phyloP scores from a whole-genome alignment of 129 eudicot species.

The Flaveria bidentis region DNA sequence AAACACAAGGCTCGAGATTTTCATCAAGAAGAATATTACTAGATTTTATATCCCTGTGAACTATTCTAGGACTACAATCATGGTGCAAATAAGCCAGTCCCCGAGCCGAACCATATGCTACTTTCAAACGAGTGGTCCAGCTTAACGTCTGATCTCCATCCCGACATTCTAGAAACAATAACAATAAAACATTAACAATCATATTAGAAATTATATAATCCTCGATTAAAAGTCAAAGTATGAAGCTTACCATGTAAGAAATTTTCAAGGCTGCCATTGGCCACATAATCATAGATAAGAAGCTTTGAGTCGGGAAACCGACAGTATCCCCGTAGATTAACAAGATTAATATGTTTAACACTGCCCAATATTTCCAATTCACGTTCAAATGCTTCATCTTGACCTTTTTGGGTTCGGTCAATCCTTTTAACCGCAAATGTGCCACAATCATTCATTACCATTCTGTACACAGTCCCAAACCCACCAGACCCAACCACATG shows the following conservation, averaged over 20 bases:
- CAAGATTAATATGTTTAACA: constrained; percentile 88
- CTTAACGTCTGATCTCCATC: constrained; percentile 44
- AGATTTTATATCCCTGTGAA: constrained; percentile 94
- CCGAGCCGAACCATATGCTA: constrained; percentile 87
- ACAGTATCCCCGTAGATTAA: constrained; percentile 91
- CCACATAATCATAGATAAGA: constrained; percentile 89
- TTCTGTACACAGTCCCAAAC: constrained; percentile 88
- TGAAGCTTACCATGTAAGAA: constrained; percentile 71
- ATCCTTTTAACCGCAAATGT: constrained; percentile 94
- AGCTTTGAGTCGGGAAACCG: constrained; percentile 82
- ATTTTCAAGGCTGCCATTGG: constrained; percentile 82
- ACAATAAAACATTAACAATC: constrained; percentile 6
- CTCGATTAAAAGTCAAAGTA: background rate
- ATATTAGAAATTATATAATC: background rate
- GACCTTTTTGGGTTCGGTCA: constrained; percentile 83
- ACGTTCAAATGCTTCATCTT: constrained; percentile 77
- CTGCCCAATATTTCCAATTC: constrained; percentile 91
- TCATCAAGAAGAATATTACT: constrained; percentile 93
- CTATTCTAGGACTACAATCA: constrained; percentile 80
- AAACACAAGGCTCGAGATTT: constrained; percentile 87
- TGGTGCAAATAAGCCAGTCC: constrained; percentile 97
- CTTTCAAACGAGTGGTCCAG: constrained; percentile 78
- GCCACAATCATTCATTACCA: constrained; percentile 99
- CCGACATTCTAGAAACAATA: constrained; percentile 42
- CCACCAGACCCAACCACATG: constrained; percentile 97